Percentiles rank a stretch among this genome's conserved stretches.
Evolutionary conservation across 495 filamentous ascomycete genomes (phyloP).

Genomic region (Penicillium silybi): DNA sequence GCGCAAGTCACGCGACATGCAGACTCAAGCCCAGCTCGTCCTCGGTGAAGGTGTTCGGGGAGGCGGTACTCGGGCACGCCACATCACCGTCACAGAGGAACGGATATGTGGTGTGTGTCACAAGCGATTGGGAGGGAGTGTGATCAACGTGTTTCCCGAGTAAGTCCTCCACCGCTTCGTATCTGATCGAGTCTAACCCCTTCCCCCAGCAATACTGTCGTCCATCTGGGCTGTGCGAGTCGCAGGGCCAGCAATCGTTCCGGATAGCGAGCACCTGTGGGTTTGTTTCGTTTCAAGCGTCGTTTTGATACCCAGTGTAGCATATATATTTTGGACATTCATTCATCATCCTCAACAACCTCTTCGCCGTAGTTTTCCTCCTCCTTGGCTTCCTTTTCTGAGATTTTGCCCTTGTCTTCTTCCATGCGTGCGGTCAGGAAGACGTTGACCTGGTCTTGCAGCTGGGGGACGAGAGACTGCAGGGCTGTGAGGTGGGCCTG

Average conservation of each 20-base stretch:
- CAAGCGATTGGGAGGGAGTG: conserved; percentile 85
- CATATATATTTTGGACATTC: conserved; percentile 12
- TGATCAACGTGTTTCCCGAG: conserved; percentile 73
- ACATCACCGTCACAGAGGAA: conserved; percentile 80
- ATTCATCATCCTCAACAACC: conserved; percentile 53
- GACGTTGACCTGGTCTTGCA: conserved; percentile 75
- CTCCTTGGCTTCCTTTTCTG: conserved; percentile 60
- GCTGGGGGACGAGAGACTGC: conserved; percentile 50
- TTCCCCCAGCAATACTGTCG: conserved; percentile 53
- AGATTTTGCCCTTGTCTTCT: conserved; percentile 66
- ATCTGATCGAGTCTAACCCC: conserved; percentile 18
- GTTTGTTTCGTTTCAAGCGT: conserved; percentile 9
- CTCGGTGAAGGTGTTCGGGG: conserved; percentile 57
- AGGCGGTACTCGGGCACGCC: conserved; percentile 57
- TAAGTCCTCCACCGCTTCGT: conserved; percentile 30
- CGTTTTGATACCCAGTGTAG: conserved; percentile 40
- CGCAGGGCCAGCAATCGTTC: conserved; percentile 27
- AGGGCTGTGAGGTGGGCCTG: conserved; percentile 64
- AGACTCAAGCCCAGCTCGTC: conserved; percentile 64
- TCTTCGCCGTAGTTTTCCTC: conserved; percentile 89
- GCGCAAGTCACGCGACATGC: conserved; percentile 66
- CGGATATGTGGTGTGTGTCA: conserved; percentile 87
- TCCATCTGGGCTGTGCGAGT: conserved; percentile 79
- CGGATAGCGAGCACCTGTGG: conserved; percentile 14
- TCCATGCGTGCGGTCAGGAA: conserved; percentile 88